Evolutionary conservation across 1,284 basidiomycete species (phyloP), one percentile per base, ranked within the genome.

Genomic region (Schizophyllum amplum): DNA sequence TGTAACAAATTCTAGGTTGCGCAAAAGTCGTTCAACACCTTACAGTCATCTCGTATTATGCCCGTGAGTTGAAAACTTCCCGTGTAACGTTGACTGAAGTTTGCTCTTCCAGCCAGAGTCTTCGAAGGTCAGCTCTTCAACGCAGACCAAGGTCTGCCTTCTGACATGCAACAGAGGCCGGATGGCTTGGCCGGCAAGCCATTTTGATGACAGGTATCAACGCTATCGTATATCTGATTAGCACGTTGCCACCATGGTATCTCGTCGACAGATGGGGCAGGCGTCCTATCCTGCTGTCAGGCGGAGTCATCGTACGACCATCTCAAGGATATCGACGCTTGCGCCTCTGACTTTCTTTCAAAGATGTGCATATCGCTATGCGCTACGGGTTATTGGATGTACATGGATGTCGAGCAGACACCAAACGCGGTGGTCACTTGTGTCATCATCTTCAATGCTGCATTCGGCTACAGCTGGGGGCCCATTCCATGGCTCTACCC

Each of bases 121-220:
- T 93, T 93, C 65, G 89, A 93, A 80, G 86, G 90, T 90, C 63
- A 58, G 76, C 21, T 57, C 20, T 17, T 5, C 53, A 7, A 20
- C 21, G 25, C 6, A 9, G 21, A 33, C 20, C 21, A 33, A 24
- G 24, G 23, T 24, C 22, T 55, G 47, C 54, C 24, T 59, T 55
- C 15, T 57, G 58, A 53, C 33, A 47, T 51, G 24, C 68, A 51
- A 6, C 73, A 92, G 89, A 90, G 76, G 94, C 94, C 51, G 95
- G 95, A 49, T 98, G 95, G 94, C 82, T 98, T 59, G 95, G 95
- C n/a, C 82, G 94, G 52, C 86, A 97, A 65, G 95, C 95, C 4
- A 84, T 98, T 61, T 77, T 98, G 20, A 98, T 98, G 95, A 94
- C 94, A 1, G 95, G 95, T 6, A 92, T 96, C 68, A 96, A 97